Base-by-base conservation (phyloP, 1,284 basidiomycete species). In the Sporisorium sorghi region DNA sequence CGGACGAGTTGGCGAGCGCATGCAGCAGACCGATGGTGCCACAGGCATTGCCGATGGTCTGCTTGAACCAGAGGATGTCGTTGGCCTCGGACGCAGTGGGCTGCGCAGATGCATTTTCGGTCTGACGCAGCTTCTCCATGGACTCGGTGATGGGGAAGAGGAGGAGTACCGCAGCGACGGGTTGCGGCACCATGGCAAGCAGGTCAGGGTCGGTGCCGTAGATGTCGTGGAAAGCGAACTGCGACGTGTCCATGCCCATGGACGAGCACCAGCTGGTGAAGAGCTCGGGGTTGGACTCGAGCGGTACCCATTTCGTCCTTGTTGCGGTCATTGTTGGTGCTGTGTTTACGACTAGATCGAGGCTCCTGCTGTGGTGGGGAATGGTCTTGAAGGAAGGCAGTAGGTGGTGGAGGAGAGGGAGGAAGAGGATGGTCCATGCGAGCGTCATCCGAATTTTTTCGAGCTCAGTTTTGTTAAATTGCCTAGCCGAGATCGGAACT, bases 151-250 rank as follows among this genome's bases (percentile, higher is more conserved):
- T 49, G 2, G 86, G 87, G 65, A 87, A 87, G 15, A 87, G 85
- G 19, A 88, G 80, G 6, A 88, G 84, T 2, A 88, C 81, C 0
- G 87, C 88, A 39, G 85, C 77, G 0, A 86, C 86, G 0, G 87
- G 87, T 15, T 85, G 79, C 1, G 86, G 85, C 24, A 87, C 81
- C 66, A 88, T 83, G 11, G 83, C 80, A 6, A 88, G 83, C 21
- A 87, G 76, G 50, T 87, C 87, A n/a, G 85, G 81, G 50, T 87
- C 86, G 39, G 88, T 73, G 17, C 86, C 87, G 65, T 84, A 85
- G 35, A 88, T 85, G 76, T 88, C 87, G 58, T 86, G 82, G 78
- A 87, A 88, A 19, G 85, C 75, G 63, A 86, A 86, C n/a, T 74
- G 50, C 8, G 78, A 59, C 2, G 80, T 77, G 54, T 82, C 75